A percentile compares a stretch with the other conserved stretches of the same genome.
Evolutionary conservation across 306 rosid species (phyloP).

Genomic region (Carpinus fangiana): DNA sequence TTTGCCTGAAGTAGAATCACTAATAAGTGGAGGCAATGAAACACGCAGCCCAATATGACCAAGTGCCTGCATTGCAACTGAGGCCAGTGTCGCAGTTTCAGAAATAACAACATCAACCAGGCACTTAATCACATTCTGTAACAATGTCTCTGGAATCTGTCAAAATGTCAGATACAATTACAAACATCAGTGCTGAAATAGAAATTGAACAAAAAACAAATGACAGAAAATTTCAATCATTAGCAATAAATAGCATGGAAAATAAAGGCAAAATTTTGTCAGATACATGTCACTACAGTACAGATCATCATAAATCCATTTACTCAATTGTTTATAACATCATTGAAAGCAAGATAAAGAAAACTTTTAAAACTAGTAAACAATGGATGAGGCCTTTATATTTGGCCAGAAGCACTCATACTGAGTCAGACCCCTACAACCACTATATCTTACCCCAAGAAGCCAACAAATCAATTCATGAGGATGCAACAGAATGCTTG

Average conservation of each 20-base stretch:
- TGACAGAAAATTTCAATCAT: background rate
- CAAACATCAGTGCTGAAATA: slow-evolving; percentile 8
- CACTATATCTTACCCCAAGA: too few species aligned
- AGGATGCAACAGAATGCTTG: background rate
- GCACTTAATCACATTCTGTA: slow-evolving; percentile 60
- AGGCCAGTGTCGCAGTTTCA: slow-evolving; percentile 73
- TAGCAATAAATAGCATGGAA: too few species aligned
- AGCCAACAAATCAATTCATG: too few species aligned
- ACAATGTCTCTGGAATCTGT: slow-evolving; percentile 64
- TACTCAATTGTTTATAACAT: too few species aligned
- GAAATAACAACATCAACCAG: slow-evolving; percentile 76
- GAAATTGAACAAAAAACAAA: background rate
- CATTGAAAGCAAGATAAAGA: too few species aligned
- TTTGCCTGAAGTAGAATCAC: slow-evolving; percentile 65
- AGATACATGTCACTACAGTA: too few species aligned
- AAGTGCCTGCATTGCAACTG: slow-evolving; percentile 89
- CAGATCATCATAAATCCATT: too few species aligned
- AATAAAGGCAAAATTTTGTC: too few species aligned
- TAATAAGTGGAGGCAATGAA: slow-evolving; percentile 63
- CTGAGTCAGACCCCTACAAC: too few species aligned
- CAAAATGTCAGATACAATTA: slow-evolving; percentile 21
- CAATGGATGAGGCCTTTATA: too few species aligned
- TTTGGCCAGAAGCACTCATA: too few species aligned
- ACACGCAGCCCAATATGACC: slow-evolving; percentile 87
- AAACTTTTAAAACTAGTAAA: too few species aligned